Evolutionary conservation across 106 monocot genomes (phyloP).

Genomic region (Platanthera guangdongensis): DNA sequence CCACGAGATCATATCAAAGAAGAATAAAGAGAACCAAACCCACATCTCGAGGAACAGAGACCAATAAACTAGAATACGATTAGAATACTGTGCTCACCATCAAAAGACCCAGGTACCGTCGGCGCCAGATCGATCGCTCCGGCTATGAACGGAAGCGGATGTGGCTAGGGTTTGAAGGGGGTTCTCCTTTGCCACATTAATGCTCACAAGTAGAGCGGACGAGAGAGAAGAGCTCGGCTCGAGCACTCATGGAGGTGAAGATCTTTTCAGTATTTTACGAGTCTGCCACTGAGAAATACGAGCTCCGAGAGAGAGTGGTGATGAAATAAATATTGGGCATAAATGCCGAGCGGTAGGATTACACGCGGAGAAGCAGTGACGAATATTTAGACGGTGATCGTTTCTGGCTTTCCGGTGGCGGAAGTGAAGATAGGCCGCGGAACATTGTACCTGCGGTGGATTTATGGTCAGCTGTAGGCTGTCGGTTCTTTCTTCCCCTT

Average conservation of each 20-base stretch:
- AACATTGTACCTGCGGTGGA: background rate
- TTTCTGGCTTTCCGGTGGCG: too few species aligned
- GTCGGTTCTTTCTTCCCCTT: background rate
- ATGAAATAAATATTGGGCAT: conserved; percentile 2
- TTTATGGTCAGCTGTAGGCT: background rate
- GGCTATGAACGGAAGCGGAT: background rate
- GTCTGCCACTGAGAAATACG: conserved; percentile 29
- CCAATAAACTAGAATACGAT: background rate
- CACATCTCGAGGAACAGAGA: background rate
- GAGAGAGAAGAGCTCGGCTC: background rate
- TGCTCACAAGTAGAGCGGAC: background rate
- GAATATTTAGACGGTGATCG: background rate
- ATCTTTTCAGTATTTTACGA: conserved; percentile 23
- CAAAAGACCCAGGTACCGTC: background rate
- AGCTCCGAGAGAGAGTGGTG: conserved; percentile 6
- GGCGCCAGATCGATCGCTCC: background rate
- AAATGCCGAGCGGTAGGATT: conserved; percentile 11
- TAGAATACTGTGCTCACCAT: background rate
- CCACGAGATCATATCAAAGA: background rate
- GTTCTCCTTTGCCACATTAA: background rate
- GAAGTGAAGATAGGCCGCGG: too few species aligned
- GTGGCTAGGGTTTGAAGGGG: conserved; percentile 6
- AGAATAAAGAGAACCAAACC: background rate
- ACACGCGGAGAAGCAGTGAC: background rate
- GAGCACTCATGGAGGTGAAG: conserved; percentile 15